Base-by-base conservation (phyloP, 495 filamentous ascomycete genomes). In the Podospora comata region DNA sequence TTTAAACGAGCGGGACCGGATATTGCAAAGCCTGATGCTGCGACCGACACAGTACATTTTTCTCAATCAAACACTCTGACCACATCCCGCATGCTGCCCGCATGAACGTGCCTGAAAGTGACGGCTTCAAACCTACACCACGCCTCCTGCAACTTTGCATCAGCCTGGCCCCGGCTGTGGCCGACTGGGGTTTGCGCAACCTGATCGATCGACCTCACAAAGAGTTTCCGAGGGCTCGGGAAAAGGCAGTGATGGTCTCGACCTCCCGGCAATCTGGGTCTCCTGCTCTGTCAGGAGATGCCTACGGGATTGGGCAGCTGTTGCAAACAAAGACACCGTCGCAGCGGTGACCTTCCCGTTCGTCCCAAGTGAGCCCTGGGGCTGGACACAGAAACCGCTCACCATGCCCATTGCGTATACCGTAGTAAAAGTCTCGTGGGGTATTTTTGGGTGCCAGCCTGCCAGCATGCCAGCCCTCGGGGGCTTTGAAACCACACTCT, bases 1-100 rank as follows among this genome's bases (percentile, higher is more conserved):
- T 58, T 58, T 58, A 58, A 26, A 58, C 55, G 55, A 20, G 55
- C 55, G 55, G 55, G 55, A 58, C 55, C 23, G 39, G 39, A 48
- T 48, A 48, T 48, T 18, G 39, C 39, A 48, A 48, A 48, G 39
- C 7, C 15, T 48, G 30, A 48, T 48, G 7, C 15, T 48, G 39
- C 39, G 9, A 48, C 39, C 39, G 1, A 27, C 23, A 23, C 23
- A 23, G 23, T 23, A 23, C 23, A 23, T 32, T 61, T 61, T 61
- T 28, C 32, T 28, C 16, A 2, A 48, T 48, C 39, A 48, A 48
- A 48, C 39, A 48, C 13, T 23, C 23, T 16, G 39, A 48, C 39
- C 39, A 11, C 15, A 13, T 48, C 39, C 39, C 39, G 39, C 39
- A 48, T 48, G 39, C 39, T 48, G 39, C 39, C 39, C 39, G 39